These are phyloP conservation scores for Aaosphaeria pasadenensis DNA, from an alignment of 2,329 filamentous ascomycete species.

Conservation along the genomic window DNA sequence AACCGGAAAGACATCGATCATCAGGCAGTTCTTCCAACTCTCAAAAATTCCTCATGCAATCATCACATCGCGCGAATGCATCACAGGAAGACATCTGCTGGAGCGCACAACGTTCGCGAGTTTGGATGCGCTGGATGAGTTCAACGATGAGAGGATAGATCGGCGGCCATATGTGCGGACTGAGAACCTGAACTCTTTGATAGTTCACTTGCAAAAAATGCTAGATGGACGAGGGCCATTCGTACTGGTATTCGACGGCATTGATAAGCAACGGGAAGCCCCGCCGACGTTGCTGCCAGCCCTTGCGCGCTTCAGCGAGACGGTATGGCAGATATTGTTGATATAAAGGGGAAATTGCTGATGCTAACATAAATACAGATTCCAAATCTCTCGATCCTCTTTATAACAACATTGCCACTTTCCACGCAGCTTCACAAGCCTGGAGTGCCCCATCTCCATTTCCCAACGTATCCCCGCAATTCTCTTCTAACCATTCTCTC, in stretches of 20 bases:
- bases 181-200: constrained; percentile 76
- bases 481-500: constrained; percentile 77
- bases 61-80: constrained; percentile 70
- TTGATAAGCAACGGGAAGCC: constrained; percentile 80
- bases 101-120: constrained; percentile 64
- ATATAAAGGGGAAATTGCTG: not conserved
- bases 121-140: constrained; percentile 34
- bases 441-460: constrained; percentile 73
- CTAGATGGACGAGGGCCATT: constrained; percentile 61
- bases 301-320: constrained; percentile 76
- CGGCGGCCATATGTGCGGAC: constrained; percentile 59
- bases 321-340: constrained; percentile 52
- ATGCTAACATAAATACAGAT: constrained; percentile 53
- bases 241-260: constrained; percentile 80
- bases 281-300: constrained; percentile 76
- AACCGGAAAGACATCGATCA: constrained; percentile 78
- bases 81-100: constrained; percentile 73
- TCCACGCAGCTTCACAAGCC: constrained; percentile 67
- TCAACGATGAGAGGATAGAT: constrained; percentile 40
- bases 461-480: constrained; percentile 77
- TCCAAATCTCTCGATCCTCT: constrained; percentile 70
- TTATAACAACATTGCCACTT: constrained; percentile 71
- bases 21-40: constrained; percentile 58
- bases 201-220: constrained; percentile 67
- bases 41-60: constrained; percentile 56